These are phyloP conservation scores for Anthracocystis panici-leucophaei DNA, from an alignment of 1,284 basidiomycete genomes.

Conservation along the genomic window DNA sequence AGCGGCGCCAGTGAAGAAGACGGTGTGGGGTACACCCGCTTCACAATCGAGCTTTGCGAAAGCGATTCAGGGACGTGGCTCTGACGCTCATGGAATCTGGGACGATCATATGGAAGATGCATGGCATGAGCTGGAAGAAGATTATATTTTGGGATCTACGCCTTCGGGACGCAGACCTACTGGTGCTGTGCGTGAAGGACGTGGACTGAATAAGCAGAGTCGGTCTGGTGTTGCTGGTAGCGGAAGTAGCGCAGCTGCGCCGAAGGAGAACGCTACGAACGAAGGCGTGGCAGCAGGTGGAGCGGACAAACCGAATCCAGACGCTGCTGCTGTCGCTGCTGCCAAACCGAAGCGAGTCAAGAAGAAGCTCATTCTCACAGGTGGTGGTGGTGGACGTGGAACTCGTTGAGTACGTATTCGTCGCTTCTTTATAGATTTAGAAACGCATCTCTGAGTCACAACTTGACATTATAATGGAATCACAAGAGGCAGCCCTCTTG, in stretches of 20 bases:
- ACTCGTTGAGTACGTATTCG: constrained; percentile 16
- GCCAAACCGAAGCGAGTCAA: constrained; percentile 53
- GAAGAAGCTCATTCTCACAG: constrained; percentile 67
- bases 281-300: neutral
- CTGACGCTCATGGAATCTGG: constrained; percentile 35
- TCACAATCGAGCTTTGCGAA: constrained; percentile 48
- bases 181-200: constrained; percentile 26
- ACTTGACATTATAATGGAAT: neutral
- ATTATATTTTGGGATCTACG: constrained; percentile 58
- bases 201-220: constrained; percentile 44
- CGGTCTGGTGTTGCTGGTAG: constrained; percentile 6
- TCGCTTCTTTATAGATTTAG: neutral
- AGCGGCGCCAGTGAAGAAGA: constrained; percentile 41
- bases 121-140: constrained; percentile 67
- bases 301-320: constrained; percentile 1
- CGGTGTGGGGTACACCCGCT: constrained; percentile 68
- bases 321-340: neutral
- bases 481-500: constrained; percentile 3
- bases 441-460: neutral
- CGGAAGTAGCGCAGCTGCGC: constrained; percentile 2
- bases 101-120: constrained; percentile 64
- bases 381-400: constrained; percentile 55
- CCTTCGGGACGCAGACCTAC: constrained; percentile 32
- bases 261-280: constrained; percentile 14
- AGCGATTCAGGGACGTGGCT: constrained; percentile 38